phyloP scores from a whole-genome alignment of 108 stramenopile species.

The Pseudonitzschia multiseries region DNA sequence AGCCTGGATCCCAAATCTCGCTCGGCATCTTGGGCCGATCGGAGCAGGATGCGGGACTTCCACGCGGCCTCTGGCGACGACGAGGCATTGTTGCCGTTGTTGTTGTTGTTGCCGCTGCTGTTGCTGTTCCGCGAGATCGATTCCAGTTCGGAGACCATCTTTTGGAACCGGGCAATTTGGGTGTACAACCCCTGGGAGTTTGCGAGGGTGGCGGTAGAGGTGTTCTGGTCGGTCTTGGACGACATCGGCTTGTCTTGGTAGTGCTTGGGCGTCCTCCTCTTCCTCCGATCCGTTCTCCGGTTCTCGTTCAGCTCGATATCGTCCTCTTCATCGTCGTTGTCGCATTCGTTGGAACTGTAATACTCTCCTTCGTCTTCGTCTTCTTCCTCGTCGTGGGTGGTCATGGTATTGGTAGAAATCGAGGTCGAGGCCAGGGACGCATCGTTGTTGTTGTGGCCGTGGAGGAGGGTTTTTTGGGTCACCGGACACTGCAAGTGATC shows the following conservation, averaged over 20 bases:
- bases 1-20: slow-evolving; percentile 18
- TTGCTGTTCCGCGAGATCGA: background rate
- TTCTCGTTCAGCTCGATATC: background rate
- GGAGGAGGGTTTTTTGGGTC: background rate
- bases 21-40: slow-evolving; percentile 40
- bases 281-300: background rate
- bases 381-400: background rate
- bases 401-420: background rate
- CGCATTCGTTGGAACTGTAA: background rate
- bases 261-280: background rate
- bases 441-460: background rate
- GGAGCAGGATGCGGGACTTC: slow-evolving; percentile 37
- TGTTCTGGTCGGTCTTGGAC: background rate
- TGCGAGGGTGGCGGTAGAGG: background rate
- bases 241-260: background rate
- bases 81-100: too few species aligned
- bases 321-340: background rate
- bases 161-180: slow-evolving; percentile 31
- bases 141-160: slow-evolving; percentile 39
- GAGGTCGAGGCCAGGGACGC: slow-evolving; percentile 11
- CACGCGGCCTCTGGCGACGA: slow-evolving; percentile 40
- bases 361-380: background rate
- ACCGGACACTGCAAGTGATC: slow-evolving; percentile 17
- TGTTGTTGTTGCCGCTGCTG: too few species aligned
- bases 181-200: slow-evolving; percentile 16